Evolutionary conservation across 371 early-diverging fungal species (phyloP).

Genomic region (Capillidium rhysosporum): DNA sequence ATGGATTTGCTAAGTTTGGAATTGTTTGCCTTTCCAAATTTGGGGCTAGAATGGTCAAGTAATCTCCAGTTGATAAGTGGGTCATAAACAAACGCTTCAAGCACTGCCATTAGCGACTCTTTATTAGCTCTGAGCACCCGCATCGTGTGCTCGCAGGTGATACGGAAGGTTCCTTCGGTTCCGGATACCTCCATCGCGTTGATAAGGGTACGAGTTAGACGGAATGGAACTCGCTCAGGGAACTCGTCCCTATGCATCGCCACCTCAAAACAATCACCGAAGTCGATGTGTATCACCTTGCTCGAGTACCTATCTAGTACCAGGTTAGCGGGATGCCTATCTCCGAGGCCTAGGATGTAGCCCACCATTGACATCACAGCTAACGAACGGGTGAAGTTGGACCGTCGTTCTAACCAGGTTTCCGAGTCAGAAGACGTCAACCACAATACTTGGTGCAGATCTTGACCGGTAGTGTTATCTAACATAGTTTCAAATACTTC

Average conservation of each 20-base stretch:
- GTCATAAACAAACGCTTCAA: conserved; percentile 96
- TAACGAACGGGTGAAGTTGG: conserved; percentile 88
- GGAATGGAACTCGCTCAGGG: conserved; percentile 96
- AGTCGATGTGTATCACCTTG: conserved; percentile 97
- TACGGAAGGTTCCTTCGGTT: conserved; percentile 89
- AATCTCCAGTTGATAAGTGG: conserved; percentile 90
- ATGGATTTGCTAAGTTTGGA: no score
- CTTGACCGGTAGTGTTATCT: conserved; percentile 86
- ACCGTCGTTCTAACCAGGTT: conserved; percentile 87
- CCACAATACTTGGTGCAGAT: conserved; percentile 89
- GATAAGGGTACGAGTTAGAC: conserved; percentile 93
- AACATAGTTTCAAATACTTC: conserved; percentile 91
- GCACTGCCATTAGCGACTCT: conserved; percentile 93
- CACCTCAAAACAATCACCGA: conserved; percentile 98
- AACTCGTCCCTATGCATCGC: conserved; percentile 93
- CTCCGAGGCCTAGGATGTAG: conserved; percentile 94
- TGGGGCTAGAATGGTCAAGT: conserved; percentile 19
- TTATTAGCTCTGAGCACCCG: conserved; percentile 87
- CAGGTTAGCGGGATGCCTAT: conserved; percentile 95
- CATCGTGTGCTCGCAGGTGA: conserved; percentile 92
- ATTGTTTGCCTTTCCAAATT: conserved; percentile 1
- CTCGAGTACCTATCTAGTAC: conserved; percentile 87
- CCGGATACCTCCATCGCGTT: conserved; percentile 96
- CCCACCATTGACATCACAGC: conserved; percentile 98
- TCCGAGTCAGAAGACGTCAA: conserved; percentile 89